Evolutionary conservation across 2,329 filamentous ascomycete genomes (phyloP).

Genomic region (Fusarium tjaetaba): DNA sequence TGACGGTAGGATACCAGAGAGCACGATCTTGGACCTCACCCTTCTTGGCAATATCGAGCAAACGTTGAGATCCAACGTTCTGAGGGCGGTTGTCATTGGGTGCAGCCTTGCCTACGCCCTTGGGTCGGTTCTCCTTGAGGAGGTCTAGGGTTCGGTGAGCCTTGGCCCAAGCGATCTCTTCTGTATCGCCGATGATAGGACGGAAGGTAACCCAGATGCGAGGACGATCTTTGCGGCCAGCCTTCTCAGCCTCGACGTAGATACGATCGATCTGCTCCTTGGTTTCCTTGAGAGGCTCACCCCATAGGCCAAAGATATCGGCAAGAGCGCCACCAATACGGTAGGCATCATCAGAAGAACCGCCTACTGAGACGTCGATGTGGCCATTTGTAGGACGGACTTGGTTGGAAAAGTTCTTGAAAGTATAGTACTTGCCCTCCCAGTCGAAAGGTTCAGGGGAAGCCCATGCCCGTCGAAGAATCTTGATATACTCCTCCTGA

Average conservation of each 20-base stretch:
- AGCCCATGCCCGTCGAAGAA: slow-evolving; percentile 67
- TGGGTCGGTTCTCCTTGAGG: slow-evolving; percentile 56
- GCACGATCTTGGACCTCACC: slow-evolving; percentile 69
- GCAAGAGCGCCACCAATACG: slow-evolving; percentile 66
- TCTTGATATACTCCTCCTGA: slow-evolving; percentile 70
- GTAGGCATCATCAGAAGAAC: slow-evolving; percentile 68
- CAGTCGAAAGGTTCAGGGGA: slow-evolving; percentile 68
- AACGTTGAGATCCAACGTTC: slow-evolving; percentile 67
- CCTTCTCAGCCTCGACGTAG: slow-evolving; percentile 67
- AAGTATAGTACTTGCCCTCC: slow-evolving; percentile 68
- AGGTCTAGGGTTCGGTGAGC: slow-evolving; percentile 65
- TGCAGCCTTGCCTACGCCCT: slow-evolving; percentile 45
- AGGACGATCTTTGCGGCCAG: slow-evolving; percentile 64
- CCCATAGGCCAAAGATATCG: slow-evolving; percentile 73
- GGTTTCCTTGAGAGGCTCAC: slow-evolving; percentile 71
- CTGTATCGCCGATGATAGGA: slow-evolving; percentile 69
- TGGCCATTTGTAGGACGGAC: slow-evolving; percentile 63
- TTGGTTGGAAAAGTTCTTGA: slow-evolving; percentile 65
- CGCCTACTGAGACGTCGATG: slow-evolving; percentile 68
- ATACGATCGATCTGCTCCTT: slow-evolving; percentile 70
- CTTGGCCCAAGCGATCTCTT: slow-evolving; percentile 70
- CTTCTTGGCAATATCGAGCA: slow-evolving; percentile 65
- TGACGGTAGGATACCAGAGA: slow-evolving; percentile 72
- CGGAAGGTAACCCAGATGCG: slow-evolving; percentile 73
- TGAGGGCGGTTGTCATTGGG: slow-evolving; percentile 53